phyloP scores from a whole-genome alignment of 352 stramenopile species.

The Globisporangium abappressorium region DNA sequence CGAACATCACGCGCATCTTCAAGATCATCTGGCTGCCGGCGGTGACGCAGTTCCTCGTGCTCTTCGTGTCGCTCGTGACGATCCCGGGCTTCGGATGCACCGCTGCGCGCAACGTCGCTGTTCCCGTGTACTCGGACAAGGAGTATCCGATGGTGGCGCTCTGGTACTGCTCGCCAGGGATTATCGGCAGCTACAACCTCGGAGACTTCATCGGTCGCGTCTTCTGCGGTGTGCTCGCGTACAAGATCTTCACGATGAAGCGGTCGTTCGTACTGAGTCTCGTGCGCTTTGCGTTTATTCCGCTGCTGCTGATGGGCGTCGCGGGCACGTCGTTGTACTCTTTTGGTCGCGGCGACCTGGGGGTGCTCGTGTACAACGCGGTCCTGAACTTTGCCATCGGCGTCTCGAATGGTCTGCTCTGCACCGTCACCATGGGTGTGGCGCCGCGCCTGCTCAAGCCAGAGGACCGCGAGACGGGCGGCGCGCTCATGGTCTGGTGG shows the following conservation, averaged over 20 bases:
- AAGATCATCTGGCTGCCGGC: constrained; percentile 46
- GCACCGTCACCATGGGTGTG: constrained; percentile 60
- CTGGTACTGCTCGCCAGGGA: constrained; percentile 55
- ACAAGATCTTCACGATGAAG: constrained; percentile 56
- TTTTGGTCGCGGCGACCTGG: constrained; percentile 32
- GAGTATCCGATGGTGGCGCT: constrained; percentile 17
- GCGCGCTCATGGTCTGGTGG: constrained; percentile 53
- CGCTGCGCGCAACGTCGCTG: constrained; percentile 29
- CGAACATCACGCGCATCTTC: constrained; percentile 47
- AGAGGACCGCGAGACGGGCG: constrained; percentile 54
- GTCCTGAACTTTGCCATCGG: constrained; percentile 50
- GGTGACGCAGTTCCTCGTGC: constrained; percentile 48
- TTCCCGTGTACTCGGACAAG: constrained; percentile 20
- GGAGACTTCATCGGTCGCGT: constrained; percentile 59
- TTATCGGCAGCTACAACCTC: constrained; percentile 63
- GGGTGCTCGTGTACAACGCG: constrained; percentile 37
- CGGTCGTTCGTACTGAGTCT: constrained; percentile 37
- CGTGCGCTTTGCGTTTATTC: constrained; percentile 50
- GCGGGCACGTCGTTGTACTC: constrained; percentile 49
- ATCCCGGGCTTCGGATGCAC: constrained; percentile 58
- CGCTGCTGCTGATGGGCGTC: constrained; percentile 54
- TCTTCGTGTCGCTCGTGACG: constrained; percentile 56
- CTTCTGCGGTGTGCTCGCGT: constrained; percentile 41
- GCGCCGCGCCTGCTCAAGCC: constrained; percentile 46
- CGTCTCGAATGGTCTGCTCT: constrained; percentile 51